Percentiles rank a stretch among this genome's conserved stretches.
Conservation (phyloP, 2,329 filamentous ascomycete genomes). For the Venturia effusa region DNA sequence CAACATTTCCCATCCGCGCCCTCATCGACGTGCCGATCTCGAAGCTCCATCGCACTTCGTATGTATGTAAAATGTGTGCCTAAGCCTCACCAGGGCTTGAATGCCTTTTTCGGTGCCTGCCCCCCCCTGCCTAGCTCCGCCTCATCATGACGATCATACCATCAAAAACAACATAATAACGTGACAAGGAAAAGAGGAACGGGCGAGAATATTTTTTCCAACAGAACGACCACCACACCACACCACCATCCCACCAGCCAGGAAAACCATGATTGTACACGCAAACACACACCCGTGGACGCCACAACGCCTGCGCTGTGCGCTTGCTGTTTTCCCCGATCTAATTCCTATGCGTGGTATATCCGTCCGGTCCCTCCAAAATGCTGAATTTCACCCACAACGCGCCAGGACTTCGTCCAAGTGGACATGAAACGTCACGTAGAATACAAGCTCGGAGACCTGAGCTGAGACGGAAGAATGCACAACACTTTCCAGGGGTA, state of each 20-base stretch:
- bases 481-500: background rate
- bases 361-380: background rate
- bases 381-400: background rate
- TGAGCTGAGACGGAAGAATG: background rate
- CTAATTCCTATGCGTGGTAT: conserved; percentile 7
- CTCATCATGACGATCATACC: background rate
- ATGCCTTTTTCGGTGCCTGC: background rate
- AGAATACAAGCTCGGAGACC: background rate
- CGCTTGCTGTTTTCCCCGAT: background rate
- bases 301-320: conserved; percentile 3
- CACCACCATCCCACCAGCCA: background rate
- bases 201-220: background rate
- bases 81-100: background rate
- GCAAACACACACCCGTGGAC: background rate
- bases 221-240: background rate
- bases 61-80: background rate
- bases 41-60: background rate
- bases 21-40: background rate
- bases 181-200: background rate
- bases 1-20: background rate
- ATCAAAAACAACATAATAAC: background rate
- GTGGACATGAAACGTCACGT: background rate
- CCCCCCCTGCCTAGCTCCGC: background rate
- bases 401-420: background rate
- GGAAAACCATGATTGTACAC: background rate